Percentiles rank a stretch among this genome's conserved stretches.
Conservation (phyloP, 805 yeast species). For the Cyberlindnera saturnus region DNA sequence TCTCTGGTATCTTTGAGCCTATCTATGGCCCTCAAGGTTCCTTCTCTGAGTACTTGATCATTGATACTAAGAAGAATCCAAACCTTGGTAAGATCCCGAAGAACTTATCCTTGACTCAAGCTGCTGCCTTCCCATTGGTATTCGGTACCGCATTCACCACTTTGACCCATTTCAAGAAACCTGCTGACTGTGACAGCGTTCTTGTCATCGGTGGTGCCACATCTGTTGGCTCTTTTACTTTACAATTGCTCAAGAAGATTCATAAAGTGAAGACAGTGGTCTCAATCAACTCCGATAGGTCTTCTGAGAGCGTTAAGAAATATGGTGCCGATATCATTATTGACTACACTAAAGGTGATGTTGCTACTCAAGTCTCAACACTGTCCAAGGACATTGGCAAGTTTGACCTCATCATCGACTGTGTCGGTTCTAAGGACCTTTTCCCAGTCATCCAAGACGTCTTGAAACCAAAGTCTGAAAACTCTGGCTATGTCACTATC, state of each 20-base stretch:
- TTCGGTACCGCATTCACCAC: constrained; percentile 55
- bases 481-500: constrained; percentile 46
- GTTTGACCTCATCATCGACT: constrained; percentile 61
- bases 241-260: constrained; percentile 49
- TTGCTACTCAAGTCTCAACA: constrained; percentile 24
- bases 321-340: constrained; percentile 56
- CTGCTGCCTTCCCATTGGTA: constrained; percentile 60
- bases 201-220: constrained; percentile 73
- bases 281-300: constrained; percentile 47
- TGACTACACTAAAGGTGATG: constrained; percentile 47
- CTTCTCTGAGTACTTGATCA: constrained; percentile 38
- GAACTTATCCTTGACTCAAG: constrained; percentile 38
- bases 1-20: constrained; percentile 36
- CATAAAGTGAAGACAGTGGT: constrained; percentile 45
- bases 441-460: constrained; percentile 35
- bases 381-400: constrained; percentile 26
- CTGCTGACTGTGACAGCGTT: constrained; percentile 40
- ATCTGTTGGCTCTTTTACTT: constrained; percentile 51
- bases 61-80: constrained; percentile 29
- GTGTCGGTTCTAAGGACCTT: constrained; percentile 53
- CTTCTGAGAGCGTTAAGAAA: constrained; percentile 36
- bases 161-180: constrained; percentile 26
- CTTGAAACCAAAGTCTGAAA: constrained; percentile 40
- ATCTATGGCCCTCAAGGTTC: constrained; percentile 32
- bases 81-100: constrained; percentile 36